These are phyloP conservation scores for Croton laevigatus DNA, from an alignment of 441 rosid species.

Conservation along the genomic window DNA sequence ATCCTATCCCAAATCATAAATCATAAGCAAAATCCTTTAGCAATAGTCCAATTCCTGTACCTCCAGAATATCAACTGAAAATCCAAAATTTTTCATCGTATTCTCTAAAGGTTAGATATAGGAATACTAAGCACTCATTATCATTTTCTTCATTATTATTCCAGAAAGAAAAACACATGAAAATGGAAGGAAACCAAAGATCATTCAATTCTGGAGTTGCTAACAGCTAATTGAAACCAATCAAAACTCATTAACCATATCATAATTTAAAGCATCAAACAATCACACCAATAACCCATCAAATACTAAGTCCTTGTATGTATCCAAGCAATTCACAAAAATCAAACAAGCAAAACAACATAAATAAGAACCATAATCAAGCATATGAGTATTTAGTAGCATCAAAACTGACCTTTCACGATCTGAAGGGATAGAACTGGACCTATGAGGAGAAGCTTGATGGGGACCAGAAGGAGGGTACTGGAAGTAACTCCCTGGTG, in stretches of 20 bases:
- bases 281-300: constrained; percentile 12
- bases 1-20: background rate
- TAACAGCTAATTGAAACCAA: constrained; percentile 3
- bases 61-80: background rate
- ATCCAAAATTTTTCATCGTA: background rate
- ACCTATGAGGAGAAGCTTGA: constrained; percentile 87
- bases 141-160: background rate
- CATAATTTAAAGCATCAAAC: constrained; percentile 7
- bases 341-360: background rate
- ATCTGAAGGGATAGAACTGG: constrained; percentile 67
- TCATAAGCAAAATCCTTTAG: background rate
- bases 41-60: background rate
- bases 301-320: constrained; percentile 5
- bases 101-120: background rate
- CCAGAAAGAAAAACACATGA: background rate
- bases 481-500: constrained; percentile 84
- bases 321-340: constrained; percentile 10
- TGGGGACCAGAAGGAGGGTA: constrained; percentile 74
- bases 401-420: constrained; percentile 65
- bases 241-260: background rate
- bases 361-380: constrained; percentile 6
- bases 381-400: background rate
- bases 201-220: background rate
- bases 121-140: background rate
- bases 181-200: background rate